Evolutionary conservation across 768 basidiomycete species (phyloP).

Genomic region (Mycena metata): DNA sequence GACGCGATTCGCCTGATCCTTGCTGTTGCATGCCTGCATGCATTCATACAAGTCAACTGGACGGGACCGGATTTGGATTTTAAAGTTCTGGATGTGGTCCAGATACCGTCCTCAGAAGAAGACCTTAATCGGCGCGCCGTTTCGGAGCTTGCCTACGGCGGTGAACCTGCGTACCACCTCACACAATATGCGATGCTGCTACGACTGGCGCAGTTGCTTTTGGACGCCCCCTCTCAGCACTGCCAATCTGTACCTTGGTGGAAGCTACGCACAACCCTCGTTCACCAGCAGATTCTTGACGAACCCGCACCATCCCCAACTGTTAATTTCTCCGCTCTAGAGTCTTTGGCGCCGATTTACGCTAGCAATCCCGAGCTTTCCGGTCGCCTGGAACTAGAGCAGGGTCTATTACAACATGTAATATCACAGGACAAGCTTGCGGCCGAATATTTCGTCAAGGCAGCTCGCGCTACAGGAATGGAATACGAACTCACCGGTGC

Average conservation of each 20-base stretch:
- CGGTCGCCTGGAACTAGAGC: constrained; percentile 79
- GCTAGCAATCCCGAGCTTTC: constrained; percentile 72
- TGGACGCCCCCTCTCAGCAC: constrained; percentile 65
- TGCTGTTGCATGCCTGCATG: constrained; percentile 86
- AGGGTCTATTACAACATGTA: constrained; percentile 85
- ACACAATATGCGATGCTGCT: constrained; percentile 77
- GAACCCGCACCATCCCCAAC: constrained; percentile 78
- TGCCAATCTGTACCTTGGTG: constrained; percentile 79
- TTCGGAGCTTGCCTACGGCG: constrained; percentile 82
- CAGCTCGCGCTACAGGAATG: constrained; percentile 82
- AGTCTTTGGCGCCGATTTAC: constrained; percentile 55
- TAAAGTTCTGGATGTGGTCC: constrained; percentile 58
- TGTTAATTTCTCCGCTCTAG: constrained; percentile 55
- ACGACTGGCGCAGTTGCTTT: constrained; percentile 78
- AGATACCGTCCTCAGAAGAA: constrained; percentile 56
- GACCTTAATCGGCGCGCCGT: constrained; percentile 75
- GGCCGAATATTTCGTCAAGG: constrained; percentile 80
- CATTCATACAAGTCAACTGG: constrained; percentile 96
- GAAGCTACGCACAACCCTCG: constrained; percentile 77
- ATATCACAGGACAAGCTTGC: constrained; percentile 83
- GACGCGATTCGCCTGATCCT: constrained; percentile 74
- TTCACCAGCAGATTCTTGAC: constrained; percentile 88
- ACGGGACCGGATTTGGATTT: constrained; percentile 90
- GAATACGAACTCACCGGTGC: constrained; percentile 95
- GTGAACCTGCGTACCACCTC: constrained; percentile 98